Conservation (phyloP, 2,329 filamentous ascomycete genomes). For the Colletotrichum sidae region DNA sequence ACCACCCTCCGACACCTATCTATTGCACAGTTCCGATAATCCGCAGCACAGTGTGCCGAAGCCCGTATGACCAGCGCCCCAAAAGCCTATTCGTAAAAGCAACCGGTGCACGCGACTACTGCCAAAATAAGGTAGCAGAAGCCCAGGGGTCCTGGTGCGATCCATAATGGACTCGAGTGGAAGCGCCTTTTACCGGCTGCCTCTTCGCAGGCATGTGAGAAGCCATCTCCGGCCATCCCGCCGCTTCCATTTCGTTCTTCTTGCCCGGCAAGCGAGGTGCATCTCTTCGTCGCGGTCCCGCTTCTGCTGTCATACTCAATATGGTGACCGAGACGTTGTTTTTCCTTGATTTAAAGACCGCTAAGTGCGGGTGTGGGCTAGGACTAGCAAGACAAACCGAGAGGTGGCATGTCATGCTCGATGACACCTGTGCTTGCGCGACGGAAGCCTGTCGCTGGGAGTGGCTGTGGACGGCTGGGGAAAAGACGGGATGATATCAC, state of each 20-base stretch:
- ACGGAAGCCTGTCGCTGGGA: constrained; percentile 13
- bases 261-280: constrained; percentile 15
- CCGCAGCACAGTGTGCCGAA: constrained; percentile 24
- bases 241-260: constrained; percentile 33
- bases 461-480: constrained; percentile 25
- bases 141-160: constrained; percentile 4
- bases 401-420: constrained; percentile 26
- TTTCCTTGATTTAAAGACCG: constrained; percentile 16
- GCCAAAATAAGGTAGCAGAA: constrained; percentile 17
- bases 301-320: constrained; percentile 6
- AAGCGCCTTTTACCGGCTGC: constrained; percentile 15
- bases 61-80: constrained; percentile 20
- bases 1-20: not conserved
- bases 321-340: not conserved
- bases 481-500: constrained; percentile 34
- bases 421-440: constrained; percentile 25
- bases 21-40: constrained; percentile 6
- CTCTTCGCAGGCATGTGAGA: constrained; percentile 34
- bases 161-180: constrained; percentile 15
- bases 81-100: constrained; percentile 5
- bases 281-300: constrained; percentile 1
- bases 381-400: constrained; percentile 4
- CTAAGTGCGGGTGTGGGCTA: constrained; percentile 21
- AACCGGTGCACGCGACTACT: constrained; percentile 32
- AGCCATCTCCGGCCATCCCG: constrained; percentile 36